Conservation (phyloP, 164 flowering plant species). For the Chimonanthus salicifolius region DNA sequence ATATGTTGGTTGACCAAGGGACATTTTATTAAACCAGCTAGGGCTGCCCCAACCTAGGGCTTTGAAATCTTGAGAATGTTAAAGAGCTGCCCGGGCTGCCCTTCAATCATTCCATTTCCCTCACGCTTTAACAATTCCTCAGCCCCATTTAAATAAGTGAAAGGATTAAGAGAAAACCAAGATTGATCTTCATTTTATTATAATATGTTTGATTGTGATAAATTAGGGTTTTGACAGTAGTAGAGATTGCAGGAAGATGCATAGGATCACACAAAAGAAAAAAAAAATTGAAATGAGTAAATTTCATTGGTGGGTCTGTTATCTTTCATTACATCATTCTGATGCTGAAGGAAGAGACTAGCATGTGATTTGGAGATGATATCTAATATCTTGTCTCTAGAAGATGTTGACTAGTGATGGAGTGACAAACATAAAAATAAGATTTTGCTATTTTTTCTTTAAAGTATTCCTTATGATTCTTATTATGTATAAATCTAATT, state of each 20-base stretch:
- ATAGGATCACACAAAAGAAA: background rate
- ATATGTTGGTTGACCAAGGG: conserved; percentile 14
- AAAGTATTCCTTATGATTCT: too few species aligned
- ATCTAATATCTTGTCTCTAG: background rate
- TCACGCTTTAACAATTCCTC: background rate
- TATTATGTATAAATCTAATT: too few species aligned
- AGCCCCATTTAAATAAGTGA: background rate
- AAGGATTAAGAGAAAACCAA: background rate
- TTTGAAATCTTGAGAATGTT: conserved; percentile 7
- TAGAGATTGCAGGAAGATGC: background rate
- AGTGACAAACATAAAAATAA: conserved; percentile 1
- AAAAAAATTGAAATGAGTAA: background rate
- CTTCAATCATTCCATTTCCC: conserved; percentile 1
- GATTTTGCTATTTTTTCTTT: background rate
- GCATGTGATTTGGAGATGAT: background rate
- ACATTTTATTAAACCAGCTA: conserved; percentile 1
- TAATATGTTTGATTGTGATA: background rate
- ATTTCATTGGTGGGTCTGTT: background rate
- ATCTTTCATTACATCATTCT: background rate
- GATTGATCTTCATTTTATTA: background rate
- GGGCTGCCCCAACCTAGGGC: conserved; percentile 6
- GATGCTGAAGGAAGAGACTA: background rate
- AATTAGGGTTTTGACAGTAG: background rate
- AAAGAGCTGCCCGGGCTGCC: conserved; percentile 5
- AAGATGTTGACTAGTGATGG: conserved; percentile 1